Conservation (phyloP, 2,329 filamentous ascomycete genomes). For the Fusarium virguliforme region DNA sequence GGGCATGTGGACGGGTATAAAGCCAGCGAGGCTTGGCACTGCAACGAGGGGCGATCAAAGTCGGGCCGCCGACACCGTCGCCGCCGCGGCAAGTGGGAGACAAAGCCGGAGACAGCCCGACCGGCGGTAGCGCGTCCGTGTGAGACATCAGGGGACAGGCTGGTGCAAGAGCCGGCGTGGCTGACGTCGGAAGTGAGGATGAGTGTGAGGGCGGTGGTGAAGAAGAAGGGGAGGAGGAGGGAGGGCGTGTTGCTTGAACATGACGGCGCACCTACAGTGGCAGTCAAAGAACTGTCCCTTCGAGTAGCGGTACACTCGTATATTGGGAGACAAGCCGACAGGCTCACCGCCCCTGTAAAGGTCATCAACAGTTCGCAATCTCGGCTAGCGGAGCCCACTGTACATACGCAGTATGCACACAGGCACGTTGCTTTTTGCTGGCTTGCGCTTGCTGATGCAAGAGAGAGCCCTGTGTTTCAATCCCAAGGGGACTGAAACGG, state of each 20-base stretch:
- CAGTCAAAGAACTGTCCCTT: conserved; percentile 92
- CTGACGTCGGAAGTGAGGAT: conserved; percentile 3
- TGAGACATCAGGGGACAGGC: conserved; percentile 7
- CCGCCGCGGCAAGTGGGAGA: conserved; percentile 9
- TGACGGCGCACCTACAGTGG: conserved; percentile 76
- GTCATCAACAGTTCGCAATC: conserved; percentile 33
- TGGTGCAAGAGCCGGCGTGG: conserved; percentile 3
- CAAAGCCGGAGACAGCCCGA: conserved; percentile 9
- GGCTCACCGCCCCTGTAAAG: conserved; percentile 83
- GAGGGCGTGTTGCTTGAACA: background rate
- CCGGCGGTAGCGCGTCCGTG: background rate
- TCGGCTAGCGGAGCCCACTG: conserved; percentile 12
- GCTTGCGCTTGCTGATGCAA: background rate
- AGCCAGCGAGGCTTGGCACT: conserved; percentile 8
- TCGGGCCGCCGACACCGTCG: conserved; percentile 11
- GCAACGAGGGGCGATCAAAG: background rate
- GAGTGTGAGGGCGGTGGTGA: background rate
- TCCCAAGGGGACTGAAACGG: background rate
- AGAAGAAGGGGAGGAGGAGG: conserved; percentile 1
- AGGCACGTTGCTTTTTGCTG: conserved; percentile 31
- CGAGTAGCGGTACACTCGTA: conserved; percentile 89
- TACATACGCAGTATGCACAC: background rate
- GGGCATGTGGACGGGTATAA: background rate
- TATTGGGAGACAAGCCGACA: conserved; percentile 89
- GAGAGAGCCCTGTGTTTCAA: background rate